These are phyloP conservation scores for Lobosporangium transversale DNA, from an alignment of 192 early-diverging fungal species.

Conservation along the genomic window DNA sequence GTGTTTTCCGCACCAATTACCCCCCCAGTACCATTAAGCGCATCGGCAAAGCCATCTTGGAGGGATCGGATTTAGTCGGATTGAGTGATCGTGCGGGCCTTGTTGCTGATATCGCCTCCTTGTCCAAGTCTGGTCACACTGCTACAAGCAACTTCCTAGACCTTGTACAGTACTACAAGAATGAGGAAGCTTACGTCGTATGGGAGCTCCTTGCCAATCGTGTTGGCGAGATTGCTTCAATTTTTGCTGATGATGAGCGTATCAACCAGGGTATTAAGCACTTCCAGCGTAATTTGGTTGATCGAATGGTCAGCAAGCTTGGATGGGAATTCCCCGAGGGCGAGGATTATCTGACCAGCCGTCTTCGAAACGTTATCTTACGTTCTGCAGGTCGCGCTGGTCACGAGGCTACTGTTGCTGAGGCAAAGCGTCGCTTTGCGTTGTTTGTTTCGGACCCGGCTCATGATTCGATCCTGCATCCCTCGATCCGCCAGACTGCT, in stretches of 20 bases:
- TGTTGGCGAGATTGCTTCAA: conserved; percentile 68
- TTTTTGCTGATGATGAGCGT: conserved; percentile 73
- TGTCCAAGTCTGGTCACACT: conserved; percentile 82
- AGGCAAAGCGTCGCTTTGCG: conserved; percentile 78
- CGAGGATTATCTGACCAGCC: conserved; percentile 81
- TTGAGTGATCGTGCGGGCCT: conserved; percentile 84
- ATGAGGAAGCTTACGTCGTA: conserved; percentile 86
- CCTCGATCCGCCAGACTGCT: conserved; percentile 76
- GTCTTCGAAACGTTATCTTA: conserved; percentile 83
- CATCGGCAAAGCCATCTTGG: conserved; percentile 66
- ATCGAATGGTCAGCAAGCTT: conserved; percentile 73
- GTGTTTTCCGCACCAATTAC: conserved; percentile 90
- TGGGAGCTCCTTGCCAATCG: conserved; percentile 72
- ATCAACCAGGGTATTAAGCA: conserved; percentile 72
- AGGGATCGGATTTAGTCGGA: conserved; percentile 59
- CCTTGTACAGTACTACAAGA: conserved; percentile 75
- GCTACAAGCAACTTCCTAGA: conserved; percentile 80
- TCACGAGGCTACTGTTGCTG: conserved; percentile 72
- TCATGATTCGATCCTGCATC: conserved; percentile 75
- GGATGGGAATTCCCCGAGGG: conserved; percentile 81
- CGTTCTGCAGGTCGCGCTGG: conserved; percentile 74
- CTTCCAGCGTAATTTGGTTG: conserved; percentile 78
- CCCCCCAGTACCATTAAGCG: conserved; percentile 60
- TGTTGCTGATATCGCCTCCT: conserved; percentile 82
- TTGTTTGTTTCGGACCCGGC: conserved; percentile 66